Conservation (phyloP, 331 rosid genomes). For the Rhamnella rubrinervis region DNA sequence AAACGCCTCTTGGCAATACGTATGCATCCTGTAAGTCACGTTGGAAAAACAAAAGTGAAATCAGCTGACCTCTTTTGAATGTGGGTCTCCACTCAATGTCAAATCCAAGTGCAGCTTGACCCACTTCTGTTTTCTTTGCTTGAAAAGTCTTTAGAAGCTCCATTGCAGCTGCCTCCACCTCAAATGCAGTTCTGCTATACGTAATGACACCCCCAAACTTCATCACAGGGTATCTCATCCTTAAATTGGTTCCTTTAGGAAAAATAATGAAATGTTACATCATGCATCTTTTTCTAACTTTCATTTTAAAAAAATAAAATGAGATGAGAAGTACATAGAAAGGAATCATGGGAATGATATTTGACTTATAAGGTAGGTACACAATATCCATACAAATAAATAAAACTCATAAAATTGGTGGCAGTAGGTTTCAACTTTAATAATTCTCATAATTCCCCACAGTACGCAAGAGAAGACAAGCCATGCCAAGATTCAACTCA, state of each 20-base stretch:
- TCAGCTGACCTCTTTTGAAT: slow-evolving; percentile 59
- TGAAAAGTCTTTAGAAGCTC: slow-evolving; percentile 35
- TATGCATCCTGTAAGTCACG: too few species aligned
- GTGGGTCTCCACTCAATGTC: slow-evolving; percentile 88
- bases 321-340: background rate
- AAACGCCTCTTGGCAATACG: background rate
- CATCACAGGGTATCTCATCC: slow-evolving; percentile 58
- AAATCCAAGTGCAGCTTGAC: slow-evolving; percentile 56
- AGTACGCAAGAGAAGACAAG: background rate
- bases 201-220: slow-evolving; percentile 60
- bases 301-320: background rate
- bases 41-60: too few species aligned
- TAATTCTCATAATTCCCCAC: background rate
- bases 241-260: slow-evolving; percentile 31
- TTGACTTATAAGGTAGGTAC: background rate
- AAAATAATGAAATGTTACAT: background rate
- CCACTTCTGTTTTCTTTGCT: slow-evolving; percentile 37
- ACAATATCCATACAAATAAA: background rate
- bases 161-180: slow-evolving; percentile 58
- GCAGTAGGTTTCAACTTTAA: too few species aligned
- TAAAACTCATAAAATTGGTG: background rate
- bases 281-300: background rate
- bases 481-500: background rate
- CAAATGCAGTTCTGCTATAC: slow-evolving; percentile 63
- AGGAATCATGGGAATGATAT: background rate